phyloP scores from a whole-genome alignment of 805 yeast genomes.

The Pichia nanzhaoensis region DNA sequence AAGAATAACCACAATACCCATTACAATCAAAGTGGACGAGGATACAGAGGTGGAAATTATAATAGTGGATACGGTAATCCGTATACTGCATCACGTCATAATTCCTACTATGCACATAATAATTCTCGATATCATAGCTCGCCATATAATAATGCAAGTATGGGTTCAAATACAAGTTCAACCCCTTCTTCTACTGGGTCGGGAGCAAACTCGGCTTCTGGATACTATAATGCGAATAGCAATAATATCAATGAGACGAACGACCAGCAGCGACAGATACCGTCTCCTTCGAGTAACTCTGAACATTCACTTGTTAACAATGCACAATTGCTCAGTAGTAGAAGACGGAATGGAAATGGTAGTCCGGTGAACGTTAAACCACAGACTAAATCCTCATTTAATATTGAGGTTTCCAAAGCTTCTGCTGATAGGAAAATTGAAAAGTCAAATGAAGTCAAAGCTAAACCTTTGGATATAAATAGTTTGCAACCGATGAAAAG shows the following conservation, averaged over 20 bases:
- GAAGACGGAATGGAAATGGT: slow-evolving; percentile 4
- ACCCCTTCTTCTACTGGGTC: too few species aligned
- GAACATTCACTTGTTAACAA: neutral
- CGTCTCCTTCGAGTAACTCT: neutral
- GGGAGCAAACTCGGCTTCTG: neutral
- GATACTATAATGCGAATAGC: neutral
- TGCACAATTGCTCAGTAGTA: slow-evolving; percentile 7
- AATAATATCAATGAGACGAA: neutral
- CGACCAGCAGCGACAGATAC: too few species aligned
- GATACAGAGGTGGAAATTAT: neutral
- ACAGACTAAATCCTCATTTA: too few species aligned
- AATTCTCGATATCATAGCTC: neutral
- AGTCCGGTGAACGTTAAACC: neutral
- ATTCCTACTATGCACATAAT: slow-evolving; percentile 2
- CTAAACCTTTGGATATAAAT: slow-evolving; percentile 8
- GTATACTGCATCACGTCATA: slow-evolving; percentile 2
- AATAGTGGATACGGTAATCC: neutral
- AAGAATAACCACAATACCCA: neutral
- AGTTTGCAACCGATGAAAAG: slow-evolving; percentile 9
- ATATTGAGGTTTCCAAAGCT: too few species aligned
- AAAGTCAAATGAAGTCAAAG: neutral
- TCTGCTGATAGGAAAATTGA: neutral
- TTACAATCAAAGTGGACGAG: neutral
- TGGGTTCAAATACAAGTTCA: neutral
- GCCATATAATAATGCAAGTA: neutral